phyloP scores from a whole-genome alignment of 2,329 filamentous ascomycete genomes.

The Diaporthe humulicola region DNA sequence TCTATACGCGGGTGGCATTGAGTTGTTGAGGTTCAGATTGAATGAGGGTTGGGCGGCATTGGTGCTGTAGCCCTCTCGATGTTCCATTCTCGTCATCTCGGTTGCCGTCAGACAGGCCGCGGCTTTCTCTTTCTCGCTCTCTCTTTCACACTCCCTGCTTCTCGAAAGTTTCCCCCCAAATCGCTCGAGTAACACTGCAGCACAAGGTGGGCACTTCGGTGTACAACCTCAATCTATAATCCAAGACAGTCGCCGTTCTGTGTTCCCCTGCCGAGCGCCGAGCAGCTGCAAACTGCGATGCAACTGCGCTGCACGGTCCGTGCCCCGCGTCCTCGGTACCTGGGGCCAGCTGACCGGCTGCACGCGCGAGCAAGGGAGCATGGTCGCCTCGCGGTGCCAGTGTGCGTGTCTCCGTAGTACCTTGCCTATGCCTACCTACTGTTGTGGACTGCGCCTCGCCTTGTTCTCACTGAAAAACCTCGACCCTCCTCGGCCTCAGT shows the following conservation, averaged over 20 bases:
- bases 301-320: constrained; percentile 2
- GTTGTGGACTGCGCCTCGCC: background rate
- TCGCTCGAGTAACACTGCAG: constrained; percentile 12
- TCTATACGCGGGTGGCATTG: background rate
- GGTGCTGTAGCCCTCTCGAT: background rate
- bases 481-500: background rate
- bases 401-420: background rate
- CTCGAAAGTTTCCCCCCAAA: constrained; percentile 31
- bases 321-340: constrained; percentile 29
- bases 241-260: constrained; percentile 37
- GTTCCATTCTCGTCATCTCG: constrained; percentile 25
- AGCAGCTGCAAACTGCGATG: constrained; percentile 5
- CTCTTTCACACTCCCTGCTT: constrained; percentile 1
- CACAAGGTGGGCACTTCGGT: constrained; percentile 32
- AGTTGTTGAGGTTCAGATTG: background rate
- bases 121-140: background rate
- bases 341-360: constrained; percentile 22
- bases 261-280: constrained; percentile 31
- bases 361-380: constrained; percentile 18
- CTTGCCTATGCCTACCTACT: too few species aligned
- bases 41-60: background rate
- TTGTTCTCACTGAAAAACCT: background rate
- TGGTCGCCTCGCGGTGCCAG: background rate
- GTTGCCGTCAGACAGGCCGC: background rate
- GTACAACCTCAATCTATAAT: constrained; percentile 39